A percentile compares a stretch with the other conserved stretches of the same genome.
Evolutionary conservation across 768 basidiomycete species (phyloP).

Genomic region (Mycena venus): DNA sequence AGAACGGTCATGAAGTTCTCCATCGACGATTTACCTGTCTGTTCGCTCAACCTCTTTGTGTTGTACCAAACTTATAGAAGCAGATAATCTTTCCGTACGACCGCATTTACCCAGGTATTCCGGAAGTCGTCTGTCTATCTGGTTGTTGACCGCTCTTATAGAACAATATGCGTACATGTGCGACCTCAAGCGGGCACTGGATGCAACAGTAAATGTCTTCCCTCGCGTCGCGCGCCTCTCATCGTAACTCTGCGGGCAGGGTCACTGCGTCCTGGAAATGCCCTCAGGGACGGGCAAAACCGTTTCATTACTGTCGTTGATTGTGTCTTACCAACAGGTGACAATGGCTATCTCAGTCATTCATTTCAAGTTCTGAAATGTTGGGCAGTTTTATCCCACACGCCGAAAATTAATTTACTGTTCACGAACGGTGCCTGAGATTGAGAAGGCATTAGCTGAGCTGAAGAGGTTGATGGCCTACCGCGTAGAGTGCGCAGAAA

Average conservation of each 20-base stretch:
- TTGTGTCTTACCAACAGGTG: constrained; percentile 98
- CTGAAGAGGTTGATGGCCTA: constrained; percentile 95
- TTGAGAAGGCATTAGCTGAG: constrained; percentile 97
- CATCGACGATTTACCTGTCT: constrained; percentile 85
- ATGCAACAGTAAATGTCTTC: constrained; percentile 78
- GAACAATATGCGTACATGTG: constrained; percentile 99
- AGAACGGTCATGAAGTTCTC: constrained; percentile 78
- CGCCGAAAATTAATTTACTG: constrained; percentile 97
- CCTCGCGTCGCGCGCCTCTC: constrained; percentile 1
- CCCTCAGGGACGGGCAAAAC: constrained; percentile 99
- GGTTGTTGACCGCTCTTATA: constrained; percentile 45
- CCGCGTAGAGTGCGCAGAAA: constrained; percentile 79
- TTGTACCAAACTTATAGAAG: constrained; percentile 6
- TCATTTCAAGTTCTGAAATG: constrained; percentile 17
- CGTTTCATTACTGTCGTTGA: constrained; percentile 93
- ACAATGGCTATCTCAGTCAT: constrained; percentile 3
- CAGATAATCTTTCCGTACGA: constrained; percentile 94
- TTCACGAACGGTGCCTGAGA: constrained; percentile 99
- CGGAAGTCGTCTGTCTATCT: constrained; percentile 12
- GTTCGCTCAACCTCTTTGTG: constrained; percentile 33
- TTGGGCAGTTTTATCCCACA: constrained; percentile 86
- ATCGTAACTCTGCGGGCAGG: constrained; percentile 60
- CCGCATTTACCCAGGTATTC: constrained; percentile 89
- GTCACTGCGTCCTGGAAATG: constrained; percentile 99
- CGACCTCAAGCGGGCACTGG: constrained; percentile 95